Evolutionary conservation across 768 basidiomycete genomes (phyloP).

Genomic region (Lentinula guzmanii): DNA sequence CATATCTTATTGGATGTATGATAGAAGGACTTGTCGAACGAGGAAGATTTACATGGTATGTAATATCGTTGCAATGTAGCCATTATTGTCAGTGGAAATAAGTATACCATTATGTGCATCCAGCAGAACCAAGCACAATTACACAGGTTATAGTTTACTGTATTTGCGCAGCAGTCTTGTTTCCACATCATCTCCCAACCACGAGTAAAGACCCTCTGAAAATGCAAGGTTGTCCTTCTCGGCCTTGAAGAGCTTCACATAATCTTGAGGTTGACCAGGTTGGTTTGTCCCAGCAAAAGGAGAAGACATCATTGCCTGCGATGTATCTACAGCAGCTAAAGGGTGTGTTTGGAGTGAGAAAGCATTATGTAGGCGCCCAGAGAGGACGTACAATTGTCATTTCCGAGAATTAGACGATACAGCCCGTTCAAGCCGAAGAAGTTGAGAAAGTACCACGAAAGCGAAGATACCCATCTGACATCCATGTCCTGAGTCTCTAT

Average conservation of each 20-base stretch:
- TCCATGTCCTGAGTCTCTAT: conserved; percentile 96
- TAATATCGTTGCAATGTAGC: conserved; percentile 21
- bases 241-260: conserved; percentile 80
- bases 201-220: conserved; percentile 78
- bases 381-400: conserved; percentile 69
- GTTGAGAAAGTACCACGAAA: conserved; percentile 99
- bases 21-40: conserved; percentile 1
- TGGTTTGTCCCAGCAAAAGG: conserved; percentile 56
- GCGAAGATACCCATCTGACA: conserved; percentile 97
- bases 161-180: conserved; percentile 72
- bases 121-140: background rate
- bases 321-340: conserved; percentile 66
- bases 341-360: conserved; percentile 11
- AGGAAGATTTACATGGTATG: background rate
- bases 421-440: conserved; percentile 96
- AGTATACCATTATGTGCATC: background rate
- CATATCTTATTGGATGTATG: background rate
- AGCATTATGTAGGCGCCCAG: background rate
- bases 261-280: conserved; percentile 73
- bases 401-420: conserved; percentile 89
- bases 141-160: conserved; percentile 23
- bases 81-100: conserved; percentile 11
- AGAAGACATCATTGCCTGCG: conserved; percentile 65
- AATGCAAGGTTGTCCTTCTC: conserved; percentile 93
- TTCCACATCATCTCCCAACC: conserved; percentile 81